Percentiles rank a stretch among this genome's conserved stretches.
Conservation (phyloP, 129 eudicot species). For the Helianthus annuus region DNA sequence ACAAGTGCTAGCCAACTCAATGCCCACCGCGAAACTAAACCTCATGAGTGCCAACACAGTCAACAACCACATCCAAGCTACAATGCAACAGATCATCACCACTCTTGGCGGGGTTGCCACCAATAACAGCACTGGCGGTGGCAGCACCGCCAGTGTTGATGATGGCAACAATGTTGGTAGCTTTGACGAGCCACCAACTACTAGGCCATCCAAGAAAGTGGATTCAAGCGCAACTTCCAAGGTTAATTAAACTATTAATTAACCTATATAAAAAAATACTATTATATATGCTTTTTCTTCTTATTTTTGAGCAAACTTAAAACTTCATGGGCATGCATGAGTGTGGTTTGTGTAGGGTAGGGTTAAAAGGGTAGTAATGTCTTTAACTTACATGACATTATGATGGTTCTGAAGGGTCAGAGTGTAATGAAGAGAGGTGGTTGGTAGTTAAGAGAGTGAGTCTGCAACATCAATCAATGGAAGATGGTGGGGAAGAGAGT, state of each 20-base stretch:
- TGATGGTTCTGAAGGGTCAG: slow-evolving; percentile 40
- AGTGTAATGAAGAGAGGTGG: slow-evolving; percentile 38
- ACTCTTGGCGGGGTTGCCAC: slow-evolving; percentile 43
- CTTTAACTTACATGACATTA: slow-evolving; percentile 21
- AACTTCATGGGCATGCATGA: slow-evolving; percentile 11
- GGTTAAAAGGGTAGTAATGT: slow-evolving; percentile 40
- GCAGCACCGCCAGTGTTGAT: slow-evolving; percentile 14
- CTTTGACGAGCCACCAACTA: slow-evolving; percentile 35
- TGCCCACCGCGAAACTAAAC: slow-evolving; percentile 78
- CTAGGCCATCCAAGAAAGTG: slow-evolving; percentile 12
- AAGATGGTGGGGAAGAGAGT: slow-evolving; percentile 45
- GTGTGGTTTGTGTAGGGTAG: slow-evolving; percentile 34
- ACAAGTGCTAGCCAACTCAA: slow-evolving; percentile 81
- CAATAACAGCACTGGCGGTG: neutral
- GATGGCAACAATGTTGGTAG: slow-evolving; percentile 20
- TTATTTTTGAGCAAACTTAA: slow-evolving; percentile 14
- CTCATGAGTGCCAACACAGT: slow-evolving; percentile 81
- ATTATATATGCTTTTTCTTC: neutral
- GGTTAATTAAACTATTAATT: slow-evolving; percentile 31
- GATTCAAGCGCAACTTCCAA: slow-evolving; percentile 33
- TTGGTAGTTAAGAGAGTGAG: slow-evolving; percentile 37
- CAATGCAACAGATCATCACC: slow-evolving; percentile 68
- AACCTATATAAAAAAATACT: neutral
- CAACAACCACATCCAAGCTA: slow-evolving; percentile 67
- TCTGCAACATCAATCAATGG: slow-evolving; percentile 34